phyloP scores from a whole-genome alignment of 805 yeast species.

The Maudiozyma bulderi region DNA sequence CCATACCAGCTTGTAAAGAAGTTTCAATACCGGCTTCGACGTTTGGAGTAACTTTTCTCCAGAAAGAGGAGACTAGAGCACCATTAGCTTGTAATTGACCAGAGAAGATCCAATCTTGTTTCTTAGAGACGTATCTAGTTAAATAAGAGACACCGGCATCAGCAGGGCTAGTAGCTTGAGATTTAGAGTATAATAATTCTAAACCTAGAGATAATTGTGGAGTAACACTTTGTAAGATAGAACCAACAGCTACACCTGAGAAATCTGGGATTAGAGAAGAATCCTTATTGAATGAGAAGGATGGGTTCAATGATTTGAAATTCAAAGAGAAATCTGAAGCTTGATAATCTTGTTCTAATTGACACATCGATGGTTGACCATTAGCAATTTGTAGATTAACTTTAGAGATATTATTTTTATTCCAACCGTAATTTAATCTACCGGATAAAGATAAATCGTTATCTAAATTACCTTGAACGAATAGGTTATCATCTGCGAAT shows the following conservation, averaged over 20 bases:
- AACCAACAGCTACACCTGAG: constrained; percentile 88
- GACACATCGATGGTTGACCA: constrained; percentile 88
- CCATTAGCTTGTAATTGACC: constrained; percentile 94
- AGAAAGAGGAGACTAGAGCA: constrained; percentile 77
- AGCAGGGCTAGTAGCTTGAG: constrained; percentile 67
- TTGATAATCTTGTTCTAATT: constrained; percentile 91
- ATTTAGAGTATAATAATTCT: constrained; percentile 75
- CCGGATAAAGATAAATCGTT: constrained; percentile 78
- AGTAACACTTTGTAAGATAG: constrained; percentile 81
- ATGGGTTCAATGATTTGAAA: constrained; percentile 86
- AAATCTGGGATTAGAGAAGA: constrained; percentile 41
- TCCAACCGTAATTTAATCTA: constrained; percentile 87
- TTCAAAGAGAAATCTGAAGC: constrained; percentile 82
- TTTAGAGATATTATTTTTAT: constrained; percentile 65
- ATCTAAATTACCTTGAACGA: constrained; percentile 88
- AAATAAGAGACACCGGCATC: constrained; percentile 86
- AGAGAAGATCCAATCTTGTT: constrained; percentile 82
- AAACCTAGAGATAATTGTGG: constrained; percentile 79
- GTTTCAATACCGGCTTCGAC: constrained; percentile 94
- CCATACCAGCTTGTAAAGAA: constrained; percentile 64
- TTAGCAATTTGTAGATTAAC: constrained; percentile 79
- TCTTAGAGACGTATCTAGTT: constrained; percentile 68
- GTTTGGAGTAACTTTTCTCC: constrained; percentile 86
- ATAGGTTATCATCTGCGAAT: constrained; percentile 75
- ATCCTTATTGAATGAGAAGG: constrained; percentile 34